phyloP scores from a whole-genome alignment of 257 asterid genomes.

The Cynanchum wilfordii region DNA sequence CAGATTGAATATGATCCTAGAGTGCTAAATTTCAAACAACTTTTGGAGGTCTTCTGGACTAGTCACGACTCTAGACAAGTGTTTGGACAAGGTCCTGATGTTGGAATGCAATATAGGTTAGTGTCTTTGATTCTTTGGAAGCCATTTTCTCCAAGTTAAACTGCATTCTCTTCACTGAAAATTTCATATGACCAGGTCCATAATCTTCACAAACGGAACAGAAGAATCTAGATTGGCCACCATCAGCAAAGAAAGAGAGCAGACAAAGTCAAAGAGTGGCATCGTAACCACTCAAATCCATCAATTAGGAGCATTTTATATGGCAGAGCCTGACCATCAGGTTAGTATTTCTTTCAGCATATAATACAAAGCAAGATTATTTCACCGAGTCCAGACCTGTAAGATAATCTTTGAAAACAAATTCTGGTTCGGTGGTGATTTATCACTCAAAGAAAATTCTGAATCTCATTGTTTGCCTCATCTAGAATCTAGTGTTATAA shows the following conservation, averaged over 20 bases:
- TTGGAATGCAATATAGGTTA: conserved; percentile 91
- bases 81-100: conserved; percentile 99
- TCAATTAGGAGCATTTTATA: conserved; percentile 59
- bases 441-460: not conserved
- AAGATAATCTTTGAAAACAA: not conserved
- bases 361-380: conserved; percentile 9
- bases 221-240: conserved; percentile 88
- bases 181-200: conserved; percentile 50
- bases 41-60: conserved; percentile 85
- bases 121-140: conserved; percentile 11
- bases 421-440: not conserved
- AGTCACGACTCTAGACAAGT: conserved; percentile 96
- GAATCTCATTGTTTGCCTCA: not conserved
- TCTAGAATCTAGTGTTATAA: not conserved
- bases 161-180: not conserved
- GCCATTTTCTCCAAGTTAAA: conserved; percentile 5
- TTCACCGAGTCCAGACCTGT: not conserved
- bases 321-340: conserved; percentile 97
- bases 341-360: conserved; percentile 26
- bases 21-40: conserved; percentile 55
- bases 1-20: conserved; percentile 86
- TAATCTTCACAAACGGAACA: conserved; percentile 77
- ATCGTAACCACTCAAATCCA: conserved; percentile 88
- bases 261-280: conserved; percentile 66
- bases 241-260: conserved; percentile 92